These are phyloP conservation scores for Coprinopsis strossmayeri DNA, from an alignment of 768 basidiomycete genomes.

Conservation along the genomic window DNA sequence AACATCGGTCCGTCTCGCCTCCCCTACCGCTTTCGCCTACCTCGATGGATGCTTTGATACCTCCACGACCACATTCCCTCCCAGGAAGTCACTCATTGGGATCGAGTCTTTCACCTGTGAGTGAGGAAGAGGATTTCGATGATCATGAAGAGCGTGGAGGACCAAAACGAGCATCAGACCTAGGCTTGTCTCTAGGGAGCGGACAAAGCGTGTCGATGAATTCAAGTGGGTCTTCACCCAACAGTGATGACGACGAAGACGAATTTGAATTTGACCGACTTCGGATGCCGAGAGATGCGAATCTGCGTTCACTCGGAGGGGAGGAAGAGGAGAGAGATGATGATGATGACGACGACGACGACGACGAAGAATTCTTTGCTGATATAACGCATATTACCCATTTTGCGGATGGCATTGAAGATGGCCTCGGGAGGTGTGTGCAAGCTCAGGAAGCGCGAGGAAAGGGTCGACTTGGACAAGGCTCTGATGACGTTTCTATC, in stretches of 20 bases:
- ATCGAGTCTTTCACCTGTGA: conserved; percentile 32
- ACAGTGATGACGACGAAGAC: conserved; percentile 8
- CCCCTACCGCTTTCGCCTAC: conserved; percentile 3
- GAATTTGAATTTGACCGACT: conserved; percentile 10
- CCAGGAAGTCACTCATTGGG: conserved; percentile 11
- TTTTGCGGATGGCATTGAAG: conserved; percentile 8
- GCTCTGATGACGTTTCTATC: neutral
- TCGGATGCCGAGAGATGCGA: neutral
- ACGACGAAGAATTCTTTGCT: conserved; percentile 9
- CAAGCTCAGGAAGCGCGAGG: neutral
- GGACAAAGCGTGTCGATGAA: too few relatives aligned
- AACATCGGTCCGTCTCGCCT: neutral
- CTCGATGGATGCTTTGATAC: conserved; percentile 1
- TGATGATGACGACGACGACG: conserved; percentile 6
- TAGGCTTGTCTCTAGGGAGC: too few relatives aligned
- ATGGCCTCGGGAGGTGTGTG: conserved; percentile 2
- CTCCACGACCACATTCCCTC: conserved; percentile 9
- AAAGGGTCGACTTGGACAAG: neutral
- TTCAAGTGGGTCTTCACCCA: too few relatives aligned
- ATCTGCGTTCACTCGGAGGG: neutral
- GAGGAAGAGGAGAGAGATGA: neutral
- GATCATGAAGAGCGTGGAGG: too few relatives aligned
- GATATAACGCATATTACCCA: conserved; percentile 8
- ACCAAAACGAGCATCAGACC: too few relatives aligned
- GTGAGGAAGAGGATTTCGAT: conserved; percentile 30